Percentiles rank a stretch among this genome's conserved stretches.
Conservation (phyloP, 1,284 basidiomycete species). For the Ustanciosporium gigantosporum region DNA sequence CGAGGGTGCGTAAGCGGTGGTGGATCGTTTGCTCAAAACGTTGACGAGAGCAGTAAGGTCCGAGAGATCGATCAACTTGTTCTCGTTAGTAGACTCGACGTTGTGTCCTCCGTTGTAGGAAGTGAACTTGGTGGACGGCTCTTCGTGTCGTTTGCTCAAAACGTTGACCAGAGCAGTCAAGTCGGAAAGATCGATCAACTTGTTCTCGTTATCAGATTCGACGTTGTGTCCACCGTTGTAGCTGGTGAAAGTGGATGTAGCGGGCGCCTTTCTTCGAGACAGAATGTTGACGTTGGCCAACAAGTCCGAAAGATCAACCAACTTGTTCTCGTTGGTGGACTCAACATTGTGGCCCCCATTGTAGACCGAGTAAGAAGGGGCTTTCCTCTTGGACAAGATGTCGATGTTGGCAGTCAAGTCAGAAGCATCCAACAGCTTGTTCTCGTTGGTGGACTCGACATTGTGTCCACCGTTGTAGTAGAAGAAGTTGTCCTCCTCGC, state of each 20-base stretch:
- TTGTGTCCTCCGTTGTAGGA: constrained; percentile 36
- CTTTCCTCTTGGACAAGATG: constrained; percentile 25
- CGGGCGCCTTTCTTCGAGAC: constrained; percentile 11
- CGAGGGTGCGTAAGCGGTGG: constrained; percentile 16
- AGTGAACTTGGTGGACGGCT: constrained; percentile 1
- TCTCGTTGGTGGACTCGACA: constrained; percentile 18
- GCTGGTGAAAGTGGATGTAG: constrained; percentile 4
- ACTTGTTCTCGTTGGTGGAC: constrained; percentile 25
- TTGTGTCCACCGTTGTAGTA: constrained; percentile 27
- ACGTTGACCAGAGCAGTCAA: constrained; percentile 21
- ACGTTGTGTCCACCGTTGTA: constrained; percentile 37
- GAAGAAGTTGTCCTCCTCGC: constrained; percentile 6
- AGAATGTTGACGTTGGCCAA: constrained; percentile 15
- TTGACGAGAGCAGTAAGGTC: constrained; percentile 31
- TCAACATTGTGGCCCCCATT: constrained; percentile 34
- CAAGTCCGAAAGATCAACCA: constrained; percentile 15
- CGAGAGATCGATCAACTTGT: constrained; percentile 35
- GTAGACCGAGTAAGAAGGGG: constrained; percentile 21
- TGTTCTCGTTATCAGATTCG: constrained; percentile 24
- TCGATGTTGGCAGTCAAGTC: constrained; percentile 10
- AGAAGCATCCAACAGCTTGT: constrained; percentile 19
- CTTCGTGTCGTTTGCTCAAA: constrained; percentile 31
- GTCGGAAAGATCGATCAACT: constrained; percentile 29
- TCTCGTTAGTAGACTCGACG: constrained; percentile 28
- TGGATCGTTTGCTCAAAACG: constrained; percentile 26